phyloP scores from a whole-genome alignment of 2,329 filamentous ascomycete species.

The Penicillium olsonii region DNA sequence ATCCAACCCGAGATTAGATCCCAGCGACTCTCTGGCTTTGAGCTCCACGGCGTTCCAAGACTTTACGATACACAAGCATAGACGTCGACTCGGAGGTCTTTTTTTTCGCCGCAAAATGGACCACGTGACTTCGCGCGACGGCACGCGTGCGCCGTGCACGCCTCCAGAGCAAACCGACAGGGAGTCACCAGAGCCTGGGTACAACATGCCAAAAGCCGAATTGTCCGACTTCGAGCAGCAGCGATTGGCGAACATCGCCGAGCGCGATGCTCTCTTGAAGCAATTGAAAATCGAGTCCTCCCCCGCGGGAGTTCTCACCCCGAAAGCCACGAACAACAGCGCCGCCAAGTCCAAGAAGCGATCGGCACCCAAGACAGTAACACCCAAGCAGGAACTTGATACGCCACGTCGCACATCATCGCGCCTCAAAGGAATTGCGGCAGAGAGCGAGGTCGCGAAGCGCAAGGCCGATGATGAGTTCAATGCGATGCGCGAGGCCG shows the following conservation, averaged over 20 bases:
- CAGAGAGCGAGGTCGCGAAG: conserved; percentile 67
- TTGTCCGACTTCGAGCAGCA: conserved; percentile 86
- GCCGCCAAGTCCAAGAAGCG: conserved; percentile 52
- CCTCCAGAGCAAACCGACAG: not conserved
- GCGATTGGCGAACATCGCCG: conserved; percentile 80
- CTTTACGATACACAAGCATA: not conserved
- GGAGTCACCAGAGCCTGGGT: not conserved
- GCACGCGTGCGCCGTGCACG: conserved; percentile 10
- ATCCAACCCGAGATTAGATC: not conserved
- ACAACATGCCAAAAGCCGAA: conserved; percentile 42
- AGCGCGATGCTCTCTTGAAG: conserved; percentile 79
- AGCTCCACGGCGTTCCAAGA: not conserved
- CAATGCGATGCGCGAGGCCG: conserved; percentile 57
- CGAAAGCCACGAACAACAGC: conserved; percentile 51
- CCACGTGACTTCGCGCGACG: conserved; percentile 24
- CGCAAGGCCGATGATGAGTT: conserved; percentile 68
- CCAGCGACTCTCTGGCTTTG: not conserved
- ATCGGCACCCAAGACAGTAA: conserved; percentile 46
- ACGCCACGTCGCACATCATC: conserved; percentile 63
- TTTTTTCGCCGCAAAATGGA: conserved; percentile 7
- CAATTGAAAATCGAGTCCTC: conserved; percentile 70
- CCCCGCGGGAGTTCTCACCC: conserved; percentile 66
- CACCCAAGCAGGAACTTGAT: conserved; percentile 63
- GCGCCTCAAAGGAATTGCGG: conserved; percentile 62
- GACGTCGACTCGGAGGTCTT: conserved; percentile 3